phyloP scores from a whole-genome alignment of 306 rosid species.

The Vachellia collinsii region DNA sequence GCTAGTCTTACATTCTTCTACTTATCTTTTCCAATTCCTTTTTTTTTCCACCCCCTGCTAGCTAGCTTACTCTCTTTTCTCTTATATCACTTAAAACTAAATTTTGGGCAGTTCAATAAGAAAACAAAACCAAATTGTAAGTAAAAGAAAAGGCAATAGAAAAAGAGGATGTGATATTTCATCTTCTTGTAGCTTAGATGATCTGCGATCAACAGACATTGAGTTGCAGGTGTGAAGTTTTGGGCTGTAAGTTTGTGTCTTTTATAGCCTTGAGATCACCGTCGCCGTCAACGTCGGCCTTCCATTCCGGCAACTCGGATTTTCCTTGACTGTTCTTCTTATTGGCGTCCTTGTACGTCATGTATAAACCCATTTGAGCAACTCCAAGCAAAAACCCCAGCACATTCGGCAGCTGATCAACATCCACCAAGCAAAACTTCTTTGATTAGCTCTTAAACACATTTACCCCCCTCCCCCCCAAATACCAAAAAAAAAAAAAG shows the following conservation, averaged over 20 bases:
- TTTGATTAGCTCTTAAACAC: background rate
- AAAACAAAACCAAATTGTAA: too few species aligned
- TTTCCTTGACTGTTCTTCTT: background rate
- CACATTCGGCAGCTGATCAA: slow-evolving; percentile 63
- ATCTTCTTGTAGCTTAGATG: background rate
- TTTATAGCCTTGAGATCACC: background rate
- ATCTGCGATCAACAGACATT: background rate
- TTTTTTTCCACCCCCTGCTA: too few species aligned
- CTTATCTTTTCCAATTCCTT: too few species aligned
- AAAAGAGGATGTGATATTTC: background rate
- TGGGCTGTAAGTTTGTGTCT: background rate
- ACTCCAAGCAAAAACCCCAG: slow-evolving; percentile 66
- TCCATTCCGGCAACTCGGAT: background rate
- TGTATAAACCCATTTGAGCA: slow-evolving; percentile 61
- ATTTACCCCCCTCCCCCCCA: too few species aligned
- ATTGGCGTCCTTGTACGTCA: slow-evolving; percentile 48
- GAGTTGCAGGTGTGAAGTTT: background rate
- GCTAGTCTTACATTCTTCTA: too few species aligned
- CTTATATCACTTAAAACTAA: too few species aligned
- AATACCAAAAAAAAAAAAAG: too few species aligned
- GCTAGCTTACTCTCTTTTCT: background rate
- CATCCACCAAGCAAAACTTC: background rate
- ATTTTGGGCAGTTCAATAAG: background rate
- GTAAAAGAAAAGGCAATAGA: background rate
- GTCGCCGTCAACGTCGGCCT: background rate